phyloP scores from a whole-genome alignment of 306 rosid species.

The Cercis canadensis region DNA sequence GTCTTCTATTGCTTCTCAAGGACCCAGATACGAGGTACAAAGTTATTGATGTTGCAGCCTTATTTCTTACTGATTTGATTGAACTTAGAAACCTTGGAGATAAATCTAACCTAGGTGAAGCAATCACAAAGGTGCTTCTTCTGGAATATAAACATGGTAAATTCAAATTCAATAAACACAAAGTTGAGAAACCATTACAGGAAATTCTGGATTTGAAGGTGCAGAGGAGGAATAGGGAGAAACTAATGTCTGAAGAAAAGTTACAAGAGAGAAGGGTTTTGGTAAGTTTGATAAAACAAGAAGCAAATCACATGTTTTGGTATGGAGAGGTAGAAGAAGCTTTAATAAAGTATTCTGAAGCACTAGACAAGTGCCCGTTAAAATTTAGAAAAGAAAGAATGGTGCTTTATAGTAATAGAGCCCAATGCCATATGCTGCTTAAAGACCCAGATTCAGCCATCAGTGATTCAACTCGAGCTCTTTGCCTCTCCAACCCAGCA shows the following conservation, averaged over 20 bases:
- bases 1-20: constrained; percentile 77
- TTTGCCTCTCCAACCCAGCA: constrained; percentile 58
- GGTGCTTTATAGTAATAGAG: constrained; percentile 66
- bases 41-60: constrained; percentile 50
- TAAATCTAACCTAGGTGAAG: constrained; percentile 58
- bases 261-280: constrained; percentile 50
- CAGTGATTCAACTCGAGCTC: constrained; percentile 73
- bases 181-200: constrained; percentile 31
- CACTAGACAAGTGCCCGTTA: constrained; percentile 59
- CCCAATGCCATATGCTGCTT: constrained; percentile 63
- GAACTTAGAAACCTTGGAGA: constrained; percentile 64
- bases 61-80: constrained; percentile 62
- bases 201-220: constrained; percentile 49
- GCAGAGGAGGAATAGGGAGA: constrained; percentile 48
- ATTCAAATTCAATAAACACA: constrained; percentile 7
- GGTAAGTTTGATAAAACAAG: constrained; percentile 48
- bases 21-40: constrained; percentile 68
- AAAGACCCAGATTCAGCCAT: constrained; percentile 56
- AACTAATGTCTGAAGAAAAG: constrained; percentile 34
- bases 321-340: constrained; percentile 67
- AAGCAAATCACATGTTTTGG: constrained; percentile 58
- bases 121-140: constrained; percentile 57
- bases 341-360: constrained; percentile 54
- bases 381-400: constrained; percentile 60
- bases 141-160: constrained; percentile 28